phyloP scores from a whole-genome alignment of 2,329 filamentous ascomycete genomes.

The Fusarium incarnatum region DNA sequence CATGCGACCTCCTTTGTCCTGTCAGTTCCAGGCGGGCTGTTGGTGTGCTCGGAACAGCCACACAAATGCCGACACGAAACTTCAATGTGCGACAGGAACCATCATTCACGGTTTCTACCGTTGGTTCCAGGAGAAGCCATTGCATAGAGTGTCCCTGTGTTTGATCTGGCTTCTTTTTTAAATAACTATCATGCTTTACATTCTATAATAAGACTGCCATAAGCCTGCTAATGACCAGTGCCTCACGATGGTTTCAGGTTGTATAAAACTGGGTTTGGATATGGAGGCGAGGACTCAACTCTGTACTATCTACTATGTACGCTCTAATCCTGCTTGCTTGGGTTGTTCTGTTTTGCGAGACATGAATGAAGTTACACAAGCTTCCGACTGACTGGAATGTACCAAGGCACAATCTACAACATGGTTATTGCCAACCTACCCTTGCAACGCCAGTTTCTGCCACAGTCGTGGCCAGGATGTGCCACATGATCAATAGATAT shows the following conservation, averaged over 20 bases:
- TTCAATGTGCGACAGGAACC: conserved; percentile 23
- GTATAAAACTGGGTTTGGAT: background rate
- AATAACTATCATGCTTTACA: background rate
- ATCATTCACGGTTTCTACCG: background rate
- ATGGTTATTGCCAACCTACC: background rate
- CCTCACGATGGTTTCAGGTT: conserved; percentile 6
- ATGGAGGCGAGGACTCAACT: background rate
- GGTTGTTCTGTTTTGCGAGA: background rate
- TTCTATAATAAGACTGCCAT: background rate
- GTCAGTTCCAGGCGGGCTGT: conserved; percentile 5
- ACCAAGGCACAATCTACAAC: background rate
- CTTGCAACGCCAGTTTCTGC: background rate
- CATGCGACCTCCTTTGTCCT: conserved; percentile 26
- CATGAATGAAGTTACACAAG: background rate
- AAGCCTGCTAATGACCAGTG: background rate
- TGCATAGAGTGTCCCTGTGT: background rate
- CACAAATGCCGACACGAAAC: conserved; percentile 38
- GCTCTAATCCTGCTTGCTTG: background rate
- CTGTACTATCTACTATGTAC: background rate
- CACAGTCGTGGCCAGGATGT: background rate
- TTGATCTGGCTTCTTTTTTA: background rate
- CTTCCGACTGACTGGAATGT: conserved; percentile 5
- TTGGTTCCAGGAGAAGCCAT: background rate
- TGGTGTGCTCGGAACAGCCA: conserved; percentile 26
- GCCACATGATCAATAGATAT: background rate